Evolutionary conservation across 208 protist species (phyloP).

Genomic region (Trypanosoma boissoni): DNA sequence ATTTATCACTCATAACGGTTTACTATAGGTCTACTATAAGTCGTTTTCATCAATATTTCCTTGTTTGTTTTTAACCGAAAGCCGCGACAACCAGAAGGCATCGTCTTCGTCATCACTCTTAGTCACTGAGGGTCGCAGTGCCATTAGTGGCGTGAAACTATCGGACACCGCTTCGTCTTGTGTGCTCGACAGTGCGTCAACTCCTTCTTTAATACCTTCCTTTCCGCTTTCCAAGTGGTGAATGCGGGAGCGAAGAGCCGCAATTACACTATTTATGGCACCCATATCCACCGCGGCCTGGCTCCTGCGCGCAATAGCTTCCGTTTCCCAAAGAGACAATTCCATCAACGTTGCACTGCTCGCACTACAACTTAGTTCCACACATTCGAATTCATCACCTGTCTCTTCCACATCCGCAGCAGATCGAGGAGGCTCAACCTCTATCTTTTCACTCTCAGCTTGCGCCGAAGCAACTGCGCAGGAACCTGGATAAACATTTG

Average conservation of each 20-base stretch:
- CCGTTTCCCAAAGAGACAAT: slow-evolving; percentile 12
- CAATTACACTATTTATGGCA: neutral
- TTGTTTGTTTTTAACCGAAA: no score
- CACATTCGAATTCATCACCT: neutral
- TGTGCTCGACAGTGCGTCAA: no score
- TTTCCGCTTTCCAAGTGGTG: neutral
- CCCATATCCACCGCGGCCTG: neutral
- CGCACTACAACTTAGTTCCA: neutral
- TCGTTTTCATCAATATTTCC: no score
- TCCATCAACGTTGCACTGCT: slow-evolving; percentile 12
- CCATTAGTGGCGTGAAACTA: no score
- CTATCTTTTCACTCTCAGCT: slow-evolving; percentile 9
- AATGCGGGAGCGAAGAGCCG: neutral
- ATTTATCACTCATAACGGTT: slow-evolving; percentile 3
- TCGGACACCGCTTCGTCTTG: no score
- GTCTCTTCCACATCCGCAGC: neutral
- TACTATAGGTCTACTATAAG: neutral
- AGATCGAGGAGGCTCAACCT: neutral
- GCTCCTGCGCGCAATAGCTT: neutral
- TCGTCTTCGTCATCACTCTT: no score
- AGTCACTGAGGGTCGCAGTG: no score
- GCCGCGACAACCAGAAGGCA: no score
- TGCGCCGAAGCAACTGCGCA: no score
- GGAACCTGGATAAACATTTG: neutral
- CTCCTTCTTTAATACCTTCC: no score